These are phyloP conservation scores for Candida alai DNA, from an alignment of 805 yeast species.

Conservation along the genomic window DNA sequence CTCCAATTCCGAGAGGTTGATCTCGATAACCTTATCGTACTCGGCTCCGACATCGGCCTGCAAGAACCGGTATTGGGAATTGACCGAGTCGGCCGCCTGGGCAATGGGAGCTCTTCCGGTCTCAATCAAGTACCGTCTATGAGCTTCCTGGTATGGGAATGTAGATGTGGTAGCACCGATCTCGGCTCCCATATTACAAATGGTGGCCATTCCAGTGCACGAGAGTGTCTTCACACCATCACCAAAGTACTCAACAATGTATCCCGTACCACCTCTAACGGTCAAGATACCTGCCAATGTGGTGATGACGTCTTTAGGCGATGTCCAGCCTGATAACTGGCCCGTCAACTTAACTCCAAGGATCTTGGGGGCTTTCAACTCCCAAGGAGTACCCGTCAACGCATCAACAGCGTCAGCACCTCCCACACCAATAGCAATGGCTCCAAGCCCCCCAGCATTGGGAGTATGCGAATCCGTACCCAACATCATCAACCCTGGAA, in stretches of 20 bases:
- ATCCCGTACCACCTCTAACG: conserved; percentile 98
- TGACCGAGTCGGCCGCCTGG: conserved; percentile 65
- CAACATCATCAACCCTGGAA: conserved; percentile 94
- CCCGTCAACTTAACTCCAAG: conserved; percentile 95
- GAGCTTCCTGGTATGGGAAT: conserved; percentile 89
- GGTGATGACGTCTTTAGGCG: conserved; percentile 96
- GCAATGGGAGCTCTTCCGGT: conserved; percentile 85
- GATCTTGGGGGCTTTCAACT: conserved; percentile 93
- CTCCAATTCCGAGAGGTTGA: conserved; percentile 80
- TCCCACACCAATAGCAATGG: conserved; percentile 98
- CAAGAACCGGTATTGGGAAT: conserved; percentile 57
- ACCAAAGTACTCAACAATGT: conserved; percentile 94
- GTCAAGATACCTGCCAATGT: conserved; percentile 88
- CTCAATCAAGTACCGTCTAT: conserved; percentile 72
- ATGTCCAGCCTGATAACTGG: conserved; percentile 83
- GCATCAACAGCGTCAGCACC: conserved; percentile 99
- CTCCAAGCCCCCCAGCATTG: conserved; percentile 98
- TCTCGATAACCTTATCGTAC: conserved; percentile 90
- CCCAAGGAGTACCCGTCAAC: conserved; percentile 97
- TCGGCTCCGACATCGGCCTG: conserved; percentile 84
- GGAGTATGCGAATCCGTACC: conserved; percentile 99
- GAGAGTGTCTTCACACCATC: conserved; percentile 85
- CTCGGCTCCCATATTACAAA: conserved; percentile 99
- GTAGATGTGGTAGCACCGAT: conserved; percentile 98
- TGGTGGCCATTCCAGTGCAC: conserved; percentile 99